Evolutionary conservation across 2,329 filamentous ascomycete species (phyloP).

Genomic region (Didymella exigua): DNA sequence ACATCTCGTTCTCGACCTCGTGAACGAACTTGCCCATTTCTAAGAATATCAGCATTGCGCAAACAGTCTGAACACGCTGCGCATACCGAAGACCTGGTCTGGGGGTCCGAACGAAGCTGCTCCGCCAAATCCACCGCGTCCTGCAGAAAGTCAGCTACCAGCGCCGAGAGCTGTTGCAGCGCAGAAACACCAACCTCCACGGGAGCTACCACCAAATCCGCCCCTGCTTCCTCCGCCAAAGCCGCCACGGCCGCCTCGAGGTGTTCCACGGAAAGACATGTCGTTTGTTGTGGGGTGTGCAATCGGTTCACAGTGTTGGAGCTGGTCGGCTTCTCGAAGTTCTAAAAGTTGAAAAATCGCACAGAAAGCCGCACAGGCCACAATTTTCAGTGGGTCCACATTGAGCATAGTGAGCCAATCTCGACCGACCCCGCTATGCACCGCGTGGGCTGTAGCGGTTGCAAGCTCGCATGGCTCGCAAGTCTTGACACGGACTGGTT

Average conservation of each 20-base stretch:
- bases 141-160: constrained; percentile 42
- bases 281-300: constrained; percentile 39
- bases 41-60: constrained; percentile 47
- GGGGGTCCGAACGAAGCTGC: constrained; percentile 52
- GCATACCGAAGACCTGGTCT: constrained; percentile 51
- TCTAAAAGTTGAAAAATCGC: constrained; percentile 26
- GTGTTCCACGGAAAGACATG: constrained; percentile 67
- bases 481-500: constrained; percentile 8
- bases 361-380: not conserved
- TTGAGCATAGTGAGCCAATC: not conserved
- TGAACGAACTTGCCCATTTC: constrained; percentile 96
- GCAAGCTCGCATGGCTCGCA: constrained; percentile 11
- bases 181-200: constrained; percentile 52
- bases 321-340: constrained; percentile 29
- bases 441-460: constrained; percentile 32
- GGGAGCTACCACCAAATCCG: constrained; percentile 52
- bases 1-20: constrained; percentile 95
- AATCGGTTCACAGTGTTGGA: constrained; percentile 36
- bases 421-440: constrained; percentile 3
- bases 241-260: constrained; percentile 47
- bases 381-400: no score
- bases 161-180: constrained; percentile 29
- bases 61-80: not conserved
- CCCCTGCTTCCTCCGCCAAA: constrained; percentile 58
- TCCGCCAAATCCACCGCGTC: constrained; percentile 46